phyloP scores from a whole-genome alignment of 2,329 filamentous ascomycete species.

The Xylaria sp. region DNA sequence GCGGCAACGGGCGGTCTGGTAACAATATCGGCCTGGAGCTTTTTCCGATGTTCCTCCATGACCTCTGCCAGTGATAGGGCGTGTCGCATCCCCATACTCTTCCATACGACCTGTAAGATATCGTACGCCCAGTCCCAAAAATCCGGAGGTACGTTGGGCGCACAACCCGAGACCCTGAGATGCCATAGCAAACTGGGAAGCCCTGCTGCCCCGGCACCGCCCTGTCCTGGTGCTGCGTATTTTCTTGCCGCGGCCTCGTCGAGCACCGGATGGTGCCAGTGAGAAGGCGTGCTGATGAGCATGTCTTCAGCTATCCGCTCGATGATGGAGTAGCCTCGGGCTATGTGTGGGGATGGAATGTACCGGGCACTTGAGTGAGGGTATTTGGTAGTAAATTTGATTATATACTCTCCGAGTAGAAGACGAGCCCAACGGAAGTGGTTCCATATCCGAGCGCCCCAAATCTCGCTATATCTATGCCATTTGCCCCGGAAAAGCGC shows the following conservation, averaged over 20 bases:
- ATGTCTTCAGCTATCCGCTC: slow-evolving; percentile 55
- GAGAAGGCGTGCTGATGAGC: slow-evolving; percentile 59
- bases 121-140: slow-evolving; percentile 58
- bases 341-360: slow-evolving; percentile 47
- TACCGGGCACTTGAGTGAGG: slow-evolving; percentile 52
- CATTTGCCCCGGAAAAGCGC: slow-evolving; percentile 63
- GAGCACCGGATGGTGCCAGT: slow-evolving; percentile 63
- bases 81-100: slow-evolving; percentile 62
- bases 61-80: slow-evolving; percentile 57
- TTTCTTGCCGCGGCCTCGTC: slow-evolving; percentile 50
- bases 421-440: slow-evolving; percentile 69
- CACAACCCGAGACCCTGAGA: slow-evolving; percentile 58
- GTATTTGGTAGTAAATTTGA: slow-evolving; percentile 53
- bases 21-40: slow-evolving; percentile 35
- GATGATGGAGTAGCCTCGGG: slow-evolving; percentile 51
- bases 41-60: slow-evolving; percentile 50
- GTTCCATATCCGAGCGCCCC: slow-evolving; percentile 65
- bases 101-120: slow-evolving; percentile 60
- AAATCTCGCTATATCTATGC: slow-evolving; percentile 65
- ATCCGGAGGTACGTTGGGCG: slow-evolving; percentile 55
- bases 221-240: slow-evolving; percentile 52
- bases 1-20: neutral
- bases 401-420: slow-evolving; percentile 61
- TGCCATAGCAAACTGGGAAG: slow-evolving; percentile 61
- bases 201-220: slow-evolving; percentile 59